A percentile compares a stretch with the other conserved stretches of the same genome.
phyloP scores from a whole-genome alignment of 352 stramenopile genomes.

The Globisporangium heterothallicum region DNA sequence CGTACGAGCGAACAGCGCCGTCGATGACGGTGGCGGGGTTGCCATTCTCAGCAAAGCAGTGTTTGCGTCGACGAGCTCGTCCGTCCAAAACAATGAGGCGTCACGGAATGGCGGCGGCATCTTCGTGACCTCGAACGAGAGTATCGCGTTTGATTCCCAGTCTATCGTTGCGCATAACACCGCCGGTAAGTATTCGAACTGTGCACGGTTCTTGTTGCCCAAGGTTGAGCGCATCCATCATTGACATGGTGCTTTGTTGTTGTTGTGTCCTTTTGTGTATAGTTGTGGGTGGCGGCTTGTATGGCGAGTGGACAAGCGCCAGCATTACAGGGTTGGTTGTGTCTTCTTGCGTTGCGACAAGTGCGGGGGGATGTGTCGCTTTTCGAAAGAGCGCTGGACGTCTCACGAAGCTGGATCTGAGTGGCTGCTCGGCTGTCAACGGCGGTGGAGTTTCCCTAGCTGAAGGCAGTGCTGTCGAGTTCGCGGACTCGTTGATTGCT shows the following conservation, averaged over 20 bases:
- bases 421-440: conserved; percentile 14
- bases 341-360: conserved; percentile 10
- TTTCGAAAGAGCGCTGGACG: conserved; percentile 17
- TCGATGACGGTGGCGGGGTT: conserved; percentile 37
- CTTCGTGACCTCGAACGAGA: conserved; percentile 32
- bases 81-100: conserved; percentile 24
- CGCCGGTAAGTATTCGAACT: conserved; percentile 20
- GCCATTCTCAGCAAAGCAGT: conserved; percentile 24
- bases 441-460: conserved; percentile 25
- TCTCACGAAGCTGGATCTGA: background rate
- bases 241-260: no score
- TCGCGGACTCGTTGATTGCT: conserved; percentile 7
- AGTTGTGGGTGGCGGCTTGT: conserved; percentile 31
- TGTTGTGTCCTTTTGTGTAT: background rate
- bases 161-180: conserved; percentile 27
- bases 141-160: conserved; percentile 17
- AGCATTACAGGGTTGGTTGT: conserved; percentile 18
- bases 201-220: background rate
- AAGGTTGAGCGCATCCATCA: background rate
- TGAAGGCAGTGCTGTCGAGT: conserved; percentile 13
- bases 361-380: conserved; percentile 20
- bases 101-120: conserved; percentile 35
- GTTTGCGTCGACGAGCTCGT: conserved; percentile 13
- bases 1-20: conserved; percentile 27
- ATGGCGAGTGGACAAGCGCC: conserved; percentile 16